Evolutionary conservation across 2,329 filamentous ascomycete species (phyloP).

Genomic region (Teratosphaeria pseudoeucalypti): DNA sequence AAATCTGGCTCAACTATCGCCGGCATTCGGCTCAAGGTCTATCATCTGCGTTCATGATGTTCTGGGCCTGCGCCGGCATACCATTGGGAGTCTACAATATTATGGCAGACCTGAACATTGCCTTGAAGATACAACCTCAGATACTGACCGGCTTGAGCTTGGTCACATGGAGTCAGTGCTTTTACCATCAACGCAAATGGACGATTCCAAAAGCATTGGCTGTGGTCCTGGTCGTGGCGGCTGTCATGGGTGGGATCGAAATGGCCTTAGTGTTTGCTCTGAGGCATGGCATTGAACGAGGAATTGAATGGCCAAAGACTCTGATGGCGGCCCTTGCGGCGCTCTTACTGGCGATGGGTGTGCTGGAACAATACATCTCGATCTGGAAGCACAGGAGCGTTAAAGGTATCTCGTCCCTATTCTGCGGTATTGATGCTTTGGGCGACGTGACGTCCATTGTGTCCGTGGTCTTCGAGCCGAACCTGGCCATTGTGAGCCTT

Average conservation of each 20-base stretch:
- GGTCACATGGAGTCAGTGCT: constrained; percentile 46
- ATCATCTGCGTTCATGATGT: constrained; percentile 61
- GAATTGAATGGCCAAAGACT: constrained; percentile 50
- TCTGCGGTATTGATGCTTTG: constrained; percentile 58
- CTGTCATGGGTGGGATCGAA: constrained; percentile 50
- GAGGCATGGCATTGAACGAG: constrained; percentile 34
- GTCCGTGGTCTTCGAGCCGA: constrained; percentile 52
- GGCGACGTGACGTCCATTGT: constrained; percentile 58
- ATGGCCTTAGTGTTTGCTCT: constrained; percentile 48
- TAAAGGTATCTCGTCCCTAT: constrained; percentile 61
- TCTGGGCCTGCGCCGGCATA: constrained; percentile 59
- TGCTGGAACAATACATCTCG: constrained; percentile 59
- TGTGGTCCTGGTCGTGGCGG: constrained; percentile 42
- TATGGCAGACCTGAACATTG: constrained; percentile 43
- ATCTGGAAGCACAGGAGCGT: constrained; percentile 58
- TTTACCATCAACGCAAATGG: constrained; percentile 50
- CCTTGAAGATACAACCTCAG: constrained; percentile 46
- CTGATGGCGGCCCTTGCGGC: constrained; percentile 59
- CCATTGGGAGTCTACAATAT: constrained; percentile 55
- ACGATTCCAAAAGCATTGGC: constrained; percentile 37
- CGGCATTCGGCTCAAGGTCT: constrained; percentile 56
- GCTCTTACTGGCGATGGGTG: constrained; percentile 52
- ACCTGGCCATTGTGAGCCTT: constrained; percentile 51
- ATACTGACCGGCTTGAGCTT: constrained; percentile 44
- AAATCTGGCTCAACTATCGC: constrained; percentile 58